Evolutionary conservation across 495 filamentous ascomycete species (phyloP), one percentile per base, ranked within the genome.

Genomic region (Penicillium flavigenum): DNA sequence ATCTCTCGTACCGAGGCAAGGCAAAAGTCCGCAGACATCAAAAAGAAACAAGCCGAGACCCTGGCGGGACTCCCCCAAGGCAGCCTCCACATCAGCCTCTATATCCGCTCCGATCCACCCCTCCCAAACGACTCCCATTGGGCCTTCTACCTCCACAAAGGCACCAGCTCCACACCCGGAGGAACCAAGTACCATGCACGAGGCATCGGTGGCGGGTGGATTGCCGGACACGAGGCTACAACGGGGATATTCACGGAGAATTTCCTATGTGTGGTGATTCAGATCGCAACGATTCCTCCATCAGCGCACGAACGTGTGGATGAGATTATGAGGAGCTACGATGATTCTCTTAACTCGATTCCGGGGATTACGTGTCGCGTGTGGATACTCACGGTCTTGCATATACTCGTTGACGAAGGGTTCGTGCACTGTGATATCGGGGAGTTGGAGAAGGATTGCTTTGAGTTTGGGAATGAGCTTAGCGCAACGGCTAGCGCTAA

Each of bases 81-180:
- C 11, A 32, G 42, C 4, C 51, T 54, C 17, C 19, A 54, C 42
- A 43, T 54, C 0, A 22, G 2, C 39, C 51, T 54, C 27, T 54
- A 45, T 5, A 22, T 54, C 14, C 51, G 51, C 27, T 54, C 51
- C 6, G 51, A 54, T 11, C 39, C 51, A 8, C 51, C 51, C 11
- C 41, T 51, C 20, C 22, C 49, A n/a, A 41, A 51, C 34, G 49
- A 51, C 34, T 51, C 42, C 12, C 36, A 51, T 22, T 51, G 49
- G 49, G 34, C 49, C 34, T 26, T 51, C 34, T 51, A 51, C 49
- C 49, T 51, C 3, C 49, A 51, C 41, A 27, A 38, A 29, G 53
- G 53, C 16, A 55, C 31, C 10, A 17, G 14, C 24, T 29, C 22
- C 22, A 47, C 26, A 14, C 48, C 48, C 9, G 14, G 11, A 10